Evolutionary conservation across 2,329 filamentous ascomycete genomes (phyloP).

Genomic region (Monosporascus sp.): DNA sequence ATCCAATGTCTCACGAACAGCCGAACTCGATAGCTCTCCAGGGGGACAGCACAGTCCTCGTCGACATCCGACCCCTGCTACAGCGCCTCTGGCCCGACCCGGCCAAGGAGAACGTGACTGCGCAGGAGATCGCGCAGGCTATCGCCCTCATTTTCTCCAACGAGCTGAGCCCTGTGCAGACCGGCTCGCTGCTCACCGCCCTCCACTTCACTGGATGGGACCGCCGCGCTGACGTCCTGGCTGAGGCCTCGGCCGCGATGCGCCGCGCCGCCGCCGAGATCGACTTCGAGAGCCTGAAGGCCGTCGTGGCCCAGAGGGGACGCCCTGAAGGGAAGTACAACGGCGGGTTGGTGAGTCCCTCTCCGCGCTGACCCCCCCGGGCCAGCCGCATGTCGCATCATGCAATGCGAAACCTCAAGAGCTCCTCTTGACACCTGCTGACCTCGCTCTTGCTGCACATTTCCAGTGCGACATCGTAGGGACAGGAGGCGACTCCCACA

Average conservation of each 20-base stretch:
- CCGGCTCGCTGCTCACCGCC: slow-evolving; percentile 80
- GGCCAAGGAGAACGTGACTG: slow-evolving; percentile 49
- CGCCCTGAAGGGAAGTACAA: slow-evolving; percentile 67
- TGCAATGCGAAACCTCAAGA: neutral
- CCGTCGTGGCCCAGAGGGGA: slow-evolving; percentile 55
- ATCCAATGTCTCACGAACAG: slow-evolving; percentile 2
- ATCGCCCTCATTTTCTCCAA: slow-evolving; percentile 90
- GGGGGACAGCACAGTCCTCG: slow-evolving; percentile 17
- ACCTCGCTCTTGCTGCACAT: neutral
- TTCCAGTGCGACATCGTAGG: slow-evolving; percentile 83
- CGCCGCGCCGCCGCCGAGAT: slow-evolving; percentile 69
- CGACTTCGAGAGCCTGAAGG: slow-evolving; percentile 56
- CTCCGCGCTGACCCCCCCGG: no score
- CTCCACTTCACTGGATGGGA: slow-evolving; percentile 89
- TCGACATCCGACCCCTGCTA: slow-evolving; percentile 67
- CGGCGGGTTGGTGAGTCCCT: slow-evolving; percentile 70
- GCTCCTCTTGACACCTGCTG: neutral
- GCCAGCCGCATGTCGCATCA: no score
- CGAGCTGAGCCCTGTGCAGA: slow-evolving; percentile 80
- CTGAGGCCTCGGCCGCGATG: slow-evolving; percentile 81
- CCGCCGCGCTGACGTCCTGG: slow-evolving; percentile 76
- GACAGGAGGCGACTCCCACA: slow-evolving; percentile 91
- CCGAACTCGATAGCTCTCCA: slow-evolving; percentile 12
- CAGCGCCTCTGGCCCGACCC: slow-evolving; percentile 64
- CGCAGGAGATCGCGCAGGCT: slow-evolving; percentile 82